phyloP scores from a whole-genome alignment of 805 yeast genomes.

The Deakozyma indianensis region DNA sequence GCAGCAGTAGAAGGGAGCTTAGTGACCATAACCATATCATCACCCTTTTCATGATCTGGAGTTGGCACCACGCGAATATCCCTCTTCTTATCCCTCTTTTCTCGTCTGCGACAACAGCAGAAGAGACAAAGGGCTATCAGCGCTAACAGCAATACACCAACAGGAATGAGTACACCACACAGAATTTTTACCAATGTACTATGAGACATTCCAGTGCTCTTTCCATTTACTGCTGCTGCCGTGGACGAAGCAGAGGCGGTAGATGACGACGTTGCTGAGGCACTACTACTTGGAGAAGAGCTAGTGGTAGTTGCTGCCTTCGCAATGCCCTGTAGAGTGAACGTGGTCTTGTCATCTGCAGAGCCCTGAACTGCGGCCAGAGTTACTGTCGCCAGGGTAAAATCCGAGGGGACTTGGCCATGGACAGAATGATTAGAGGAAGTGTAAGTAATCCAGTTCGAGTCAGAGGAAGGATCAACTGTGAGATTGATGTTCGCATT shows the following conservation, averaged over 20 bases:
- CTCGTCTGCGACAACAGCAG: slow-evolving; percentile 35
- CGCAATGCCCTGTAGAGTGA: slow-evolving; percentile 42
- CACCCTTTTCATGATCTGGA: slow-evolving; percentile 10
- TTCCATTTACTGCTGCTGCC: slow-evolving; percentile 12
- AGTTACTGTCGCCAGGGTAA: slow-evolving; percentile 23
- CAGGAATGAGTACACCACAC: slow-evolving; percentile 76
- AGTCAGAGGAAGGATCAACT: slow-evolving; percentile 29
- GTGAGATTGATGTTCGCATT: slow-evolving; percentile 9
- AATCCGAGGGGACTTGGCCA: slow-evolving; percentile 47
- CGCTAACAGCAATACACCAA: slow-evolving; percentile 34
- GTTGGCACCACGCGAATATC: slow-evolving; percentile 13
- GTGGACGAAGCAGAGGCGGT: slow-evolving; percentile 20
- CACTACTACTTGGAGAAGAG: slow-evolving; percentile 10
- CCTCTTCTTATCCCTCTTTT: slow-evolving; percentile 13
- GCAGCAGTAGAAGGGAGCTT: not conserved
- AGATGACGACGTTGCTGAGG: slow-evolving; percentile 19
- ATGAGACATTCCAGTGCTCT: not conserved
- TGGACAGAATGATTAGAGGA: slow-evolving; percentile 46
- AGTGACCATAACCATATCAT: slow-evolving; percentile 11
- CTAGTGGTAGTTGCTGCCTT: slow-evolving; percentile 12
- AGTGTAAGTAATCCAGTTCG: slow-evolving; percentile 49
- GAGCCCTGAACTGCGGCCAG: slow-evolving; percentile 42
- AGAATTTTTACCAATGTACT: slow-evolving; percentile 65
- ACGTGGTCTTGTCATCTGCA: slow-evolving; percentile 25
- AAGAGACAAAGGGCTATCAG: slow-evolving; percentile 36